Percentiles rank a stretch among this genome's conserved stretches.
These are phyloP conservation scores for Alternaria infectoria DNA, from an alignment of 2,329 filamentous ascomycete species.

Conservation along the genomic window DNA sequence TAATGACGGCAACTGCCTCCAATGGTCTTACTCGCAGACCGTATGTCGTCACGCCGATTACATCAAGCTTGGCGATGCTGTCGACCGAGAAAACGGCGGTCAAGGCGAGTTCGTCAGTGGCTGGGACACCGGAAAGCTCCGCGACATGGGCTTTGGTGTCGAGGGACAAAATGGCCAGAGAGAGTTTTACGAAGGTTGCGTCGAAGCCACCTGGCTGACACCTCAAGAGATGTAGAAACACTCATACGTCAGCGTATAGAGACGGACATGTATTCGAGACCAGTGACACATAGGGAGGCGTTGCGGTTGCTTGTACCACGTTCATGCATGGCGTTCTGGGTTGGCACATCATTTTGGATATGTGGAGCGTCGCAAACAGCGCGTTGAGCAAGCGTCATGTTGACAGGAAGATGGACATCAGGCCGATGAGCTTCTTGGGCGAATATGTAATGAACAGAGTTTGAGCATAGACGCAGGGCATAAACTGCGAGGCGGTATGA, in stretches of 20 bases:
- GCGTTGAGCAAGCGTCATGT: background rate
- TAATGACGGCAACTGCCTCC: conserved; percentile 41
- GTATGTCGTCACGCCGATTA: conserved; percentile 48
- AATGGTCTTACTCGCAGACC: conserved; percentile 47
- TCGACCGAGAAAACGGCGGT: conserved; percentile 39
- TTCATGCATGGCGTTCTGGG: conserved; percentile 37
- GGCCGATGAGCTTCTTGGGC: background rate
- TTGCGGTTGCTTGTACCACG: conserved; percentile 27
- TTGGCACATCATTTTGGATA: conserved; percentile 20
- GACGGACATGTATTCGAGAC: conserved; percentile 7
- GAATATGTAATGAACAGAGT: conserved; percentile 7
- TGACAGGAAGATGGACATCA: conserved; percentile 1
- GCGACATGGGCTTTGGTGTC: conserved; percentile 43
- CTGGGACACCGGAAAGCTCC: conserved; percentile 48
- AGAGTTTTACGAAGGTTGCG: conserved; percentile 42
- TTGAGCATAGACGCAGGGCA: conserved; percentile 3
- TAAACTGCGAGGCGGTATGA: conserved; percentile 1
- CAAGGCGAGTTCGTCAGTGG: conserved; percentile 48
- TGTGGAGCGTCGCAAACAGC: conserved; percentile 5
- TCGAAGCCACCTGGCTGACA: conserved; percentile 49
- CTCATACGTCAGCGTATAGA: conserved; percentile 2
- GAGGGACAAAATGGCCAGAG: conserved; percentile 40
- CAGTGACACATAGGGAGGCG: conserved; percentile 27
- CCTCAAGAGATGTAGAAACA: conserved; percentile 31
- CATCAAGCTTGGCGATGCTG: conserved; percentile 43